These are phyloP conservation scores for Bipolaris bicolor DNA, from an alignment of 2,329 filamentous ascomycete genomes.

Conservation along the genomic window DNA sequence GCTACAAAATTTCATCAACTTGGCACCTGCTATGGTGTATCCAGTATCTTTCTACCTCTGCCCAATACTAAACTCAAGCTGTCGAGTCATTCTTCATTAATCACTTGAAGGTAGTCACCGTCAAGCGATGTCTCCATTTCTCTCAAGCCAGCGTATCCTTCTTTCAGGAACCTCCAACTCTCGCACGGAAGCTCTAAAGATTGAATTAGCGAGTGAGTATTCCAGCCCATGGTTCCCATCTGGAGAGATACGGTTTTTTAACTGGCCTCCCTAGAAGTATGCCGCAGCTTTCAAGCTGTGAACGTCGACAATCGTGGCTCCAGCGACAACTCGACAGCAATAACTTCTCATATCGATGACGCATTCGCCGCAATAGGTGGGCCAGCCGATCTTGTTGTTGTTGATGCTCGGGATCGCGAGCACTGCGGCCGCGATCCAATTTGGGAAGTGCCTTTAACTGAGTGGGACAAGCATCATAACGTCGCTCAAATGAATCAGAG, in stretches of 20 bases:
- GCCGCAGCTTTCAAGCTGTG: neutral
- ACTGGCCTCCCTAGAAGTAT: neutral
- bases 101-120: neutral
- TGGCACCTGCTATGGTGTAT: neutral
- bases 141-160: neutral
- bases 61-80: neutral
- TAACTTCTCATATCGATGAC: neutral
- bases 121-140: neutral
- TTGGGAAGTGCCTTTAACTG: no score
- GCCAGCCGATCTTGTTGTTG: no score
- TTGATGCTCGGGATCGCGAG: no score
- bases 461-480: no score
- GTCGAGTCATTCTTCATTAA: neutral
- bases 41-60: neutral
- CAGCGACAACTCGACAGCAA: neutral
- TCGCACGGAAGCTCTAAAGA: neutral
- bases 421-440: no score
- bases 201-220: neutral
- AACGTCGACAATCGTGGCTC: neutral
- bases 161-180: neutral
- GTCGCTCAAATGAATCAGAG: neutral
- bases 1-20: neutral
- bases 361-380: neutral
- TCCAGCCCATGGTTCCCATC: neutral
- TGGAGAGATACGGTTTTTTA: neutral